These are phyloP conservation scores for Closterium sp. DNA, from an alignment of 139 green algal genomes.

Conservation along the genomic window DNA sequence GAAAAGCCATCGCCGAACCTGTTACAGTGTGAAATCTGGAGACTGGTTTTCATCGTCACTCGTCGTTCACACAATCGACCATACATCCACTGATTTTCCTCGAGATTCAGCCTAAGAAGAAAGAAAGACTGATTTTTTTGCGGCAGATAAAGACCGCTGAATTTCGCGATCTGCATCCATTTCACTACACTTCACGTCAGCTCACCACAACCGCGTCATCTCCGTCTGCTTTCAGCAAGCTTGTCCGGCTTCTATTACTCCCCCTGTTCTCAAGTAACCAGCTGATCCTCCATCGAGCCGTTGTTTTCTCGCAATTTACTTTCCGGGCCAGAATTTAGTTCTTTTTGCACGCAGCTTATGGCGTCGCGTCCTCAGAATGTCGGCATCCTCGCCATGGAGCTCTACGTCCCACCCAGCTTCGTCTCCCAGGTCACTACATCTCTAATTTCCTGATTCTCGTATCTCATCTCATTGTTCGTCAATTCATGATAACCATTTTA, in stretches of 20 bases:
- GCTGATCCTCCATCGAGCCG: neutral
- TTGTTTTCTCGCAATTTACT: neutral
- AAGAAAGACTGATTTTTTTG: no score
- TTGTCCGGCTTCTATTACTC: neutral
- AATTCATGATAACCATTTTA: no score
- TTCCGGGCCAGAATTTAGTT: neutral
- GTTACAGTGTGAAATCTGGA: neutral
- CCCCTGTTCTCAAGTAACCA: neutral
- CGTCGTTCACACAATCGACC: no score
- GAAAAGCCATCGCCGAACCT: neutral
- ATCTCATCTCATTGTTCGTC: neutral
- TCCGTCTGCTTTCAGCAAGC: neutral
- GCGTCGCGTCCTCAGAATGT: conserved; percentile 53
- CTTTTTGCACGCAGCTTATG: neutral
- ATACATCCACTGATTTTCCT: no score
- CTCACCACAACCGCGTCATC: neutral
- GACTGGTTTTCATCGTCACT: neutral
- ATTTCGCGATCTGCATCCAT: neutral
- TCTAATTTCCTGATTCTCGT: neutral
- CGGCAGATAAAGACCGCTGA: neutral
- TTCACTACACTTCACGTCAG: neutral
- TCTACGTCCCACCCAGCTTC: conserved; percentile 66
- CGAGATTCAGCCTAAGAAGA: no score
- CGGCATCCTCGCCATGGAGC: conserved; percentile 68
- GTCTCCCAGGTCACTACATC: conserved; percentile 8